Percentiles rank a stretch among this genome's conserved stretches.
Conservation (phyloP, 1,284 basidiomycete species). For the Acaromyces ingoldii region DNA sequence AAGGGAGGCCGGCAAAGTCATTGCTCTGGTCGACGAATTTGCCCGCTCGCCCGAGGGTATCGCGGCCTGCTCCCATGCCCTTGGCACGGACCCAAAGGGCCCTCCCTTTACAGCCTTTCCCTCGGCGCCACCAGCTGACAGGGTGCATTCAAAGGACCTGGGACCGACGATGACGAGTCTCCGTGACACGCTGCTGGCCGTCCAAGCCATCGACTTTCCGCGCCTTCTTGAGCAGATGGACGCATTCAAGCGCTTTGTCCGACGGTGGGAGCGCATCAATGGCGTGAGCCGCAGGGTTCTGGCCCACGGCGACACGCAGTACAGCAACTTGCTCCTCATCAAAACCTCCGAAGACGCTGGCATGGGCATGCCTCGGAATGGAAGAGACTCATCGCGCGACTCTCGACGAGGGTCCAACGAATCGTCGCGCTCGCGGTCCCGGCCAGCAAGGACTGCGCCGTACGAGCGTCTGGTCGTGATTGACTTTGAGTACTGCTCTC, state of each 20-base stretch:
- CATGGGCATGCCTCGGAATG: constrained; percentile 23
- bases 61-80: constrained; percentile 27
- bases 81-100: constrained; percentile 21
- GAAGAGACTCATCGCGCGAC: not conserved
- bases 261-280: constrained; percentile 35
- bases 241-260: constrained; percentile 39
- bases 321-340: constrained; percentile 43
- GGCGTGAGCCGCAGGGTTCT: constrained; percentile 43
- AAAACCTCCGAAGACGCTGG: constrained; percentile 13
- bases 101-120: constrained; percentile 14
- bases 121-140: not conserved
- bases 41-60: constrained; percentile 29
- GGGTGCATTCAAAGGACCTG: not conserved
- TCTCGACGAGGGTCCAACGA: too few relatives aligned
- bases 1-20: constrained; percentile 44
- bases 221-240: constrained; percentile 32
- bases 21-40: constrained; percentile 41
- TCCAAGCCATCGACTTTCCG: constrained; percentile 38
- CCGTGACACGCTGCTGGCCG: constrained; percentile 26
- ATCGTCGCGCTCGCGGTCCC: not conserved
- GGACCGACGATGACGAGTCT: constrained; percentile 13
- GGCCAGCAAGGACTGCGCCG: constrained; percentile 9
- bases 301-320: constrained; percentile 47
- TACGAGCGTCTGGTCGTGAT: constrained; percentile 47
- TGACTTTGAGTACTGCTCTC: constrained; percentile 39